Percentiles rank a stretch among this genome's conserved stretches.
phyloP scores from a whole-genome alignment of 805 yeast genomes.

The Starmerella bombi region DNA sequence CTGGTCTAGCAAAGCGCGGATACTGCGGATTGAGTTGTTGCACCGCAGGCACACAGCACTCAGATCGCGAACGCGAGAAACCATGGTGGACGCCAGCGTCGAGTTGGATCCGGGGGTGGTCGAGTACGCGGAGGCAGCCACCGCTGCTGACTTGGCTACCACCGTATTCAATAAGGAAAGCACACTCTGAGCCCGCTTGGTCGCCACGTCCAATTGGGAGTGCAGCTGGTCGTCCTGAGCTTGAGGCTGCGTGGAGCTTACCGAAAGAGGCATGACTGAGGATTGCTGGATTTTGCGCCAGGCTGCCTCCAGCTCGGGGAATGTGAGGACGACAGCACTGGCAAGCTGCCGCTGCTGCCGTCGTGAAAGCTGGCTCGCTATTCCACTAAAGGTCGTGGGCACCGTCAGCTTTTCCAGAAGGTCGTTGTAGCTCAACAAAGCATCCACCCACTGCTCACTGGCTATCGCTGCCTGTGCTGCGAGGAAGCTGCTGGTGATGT shows the following conservation, averaged over 20 bases:
- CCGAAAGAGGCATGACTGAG: slow-evolving; percentile 1
- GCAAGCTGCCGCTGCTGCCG: slow-evolving; percentile 85
- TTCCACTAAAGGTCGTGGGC: slow-evolving; percentile 5
- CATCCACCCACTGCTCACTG: neutral
- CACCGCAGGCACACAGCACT: slow-evolving; percentile 66
- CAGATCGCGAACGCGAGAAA: slow-evolving; percentile 59
- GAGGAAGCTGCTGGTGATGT: neutral
- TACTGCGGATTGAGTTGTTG: slow-evolving; percentile 64
- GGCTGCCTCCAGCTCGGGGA: slow-evolving; percentile 20
- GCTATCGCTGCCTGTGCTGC: slow-evolving; percentile 1
- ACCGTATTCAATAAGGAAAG: slow-evolving; percentile 19
- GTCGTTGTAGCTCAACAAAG: neutral
- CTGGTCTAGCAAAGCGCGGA: slow-evolving; percentile 41
- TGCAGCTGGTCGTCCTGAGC: slow-evolving; percentile 47
- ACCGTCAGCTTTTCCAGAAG: slow-evolving; percentile 9
- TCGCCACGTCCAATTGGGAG: slow-evolving; percentile 48
- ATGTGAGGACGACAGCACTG: slow-evolving; percentile 48
- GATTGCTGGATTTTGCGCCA: slow-evolving; percentile 10
- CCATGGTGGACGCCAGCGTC: slow-evolving; percentile 37
- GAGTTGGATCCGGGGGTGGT: neutral
- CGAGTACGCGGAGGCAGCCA: slow-evolving; percentile 11
- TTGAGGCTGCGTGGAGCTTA: neutral
- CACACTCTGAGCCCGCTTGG: slow-evolving; percentile 31
- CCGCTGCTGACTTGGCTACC: slow-evolving; percentile 19
- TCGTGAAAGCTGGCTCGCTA: slow-evolving; percentile 15